These are phyloP conservation scores for Rhizopus delemar DNA, from an alignment of 371 early-diverging fungal genomes.

Conservation along the genomic window DNA sequence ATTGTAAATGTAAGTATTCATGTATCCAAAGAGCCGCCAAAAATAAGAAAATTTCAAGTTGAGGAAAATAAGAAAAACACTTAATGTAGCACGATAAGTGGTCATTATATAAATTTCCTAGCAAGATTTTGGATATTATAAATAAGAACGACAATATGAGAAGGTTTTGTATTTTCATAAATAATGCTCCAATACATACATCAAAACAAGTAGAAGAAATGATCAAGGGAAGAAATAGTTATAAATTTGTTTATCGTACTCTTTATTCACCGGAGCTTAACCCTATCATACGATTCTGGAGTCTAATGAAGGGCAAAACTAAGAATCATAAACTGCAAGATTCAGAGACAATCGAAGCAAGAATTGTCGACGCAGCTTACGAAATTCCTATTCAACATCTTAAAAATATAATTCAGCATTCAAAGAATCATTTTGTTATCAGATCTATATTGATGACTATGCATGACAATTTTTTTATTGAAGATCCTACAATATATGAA, in stretches of 20 bases:
- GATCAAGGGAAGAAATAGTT: conserved; percentile 12
- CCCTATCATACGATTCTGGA: conserved; percentile 11
- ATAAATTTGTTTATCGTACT: conserved; percentile 15
- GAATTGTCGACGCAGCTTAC: conserved; percentile 7
- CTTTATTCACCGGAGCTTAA: conserved; percentile 19
- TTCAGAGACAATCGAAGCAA: conserved; percentile 12
- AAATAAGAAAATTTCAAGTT: conserved; percentile 3
- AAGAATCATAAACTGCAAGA: conserved; percentile 2
- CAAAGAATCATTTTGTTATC: conserved; percentile 12
- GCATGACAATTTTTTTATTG: too few species aligned
- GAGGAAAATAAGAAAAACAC: conserved; percentile 8
- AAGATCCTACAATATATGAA: too few species aligned
- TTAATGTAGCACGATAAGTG: conserved; percentile 11
- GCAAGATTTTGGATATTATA: conserved; percentile 16
- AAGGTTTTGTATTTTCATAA: conserved; percentile 13
- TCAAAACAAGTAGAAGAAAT: conserved; percentile 6
- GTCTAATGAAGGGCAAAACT: conserved; percentile 12
- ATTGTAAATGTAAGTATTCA: conserved; percentile 9
- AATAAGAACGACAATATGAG: conserved; percentile 15
- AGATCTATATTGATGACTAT: background rate
- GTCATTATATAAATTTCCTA: conserved; percentile 14
- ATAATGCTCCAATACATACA: conserved; percentile 13
- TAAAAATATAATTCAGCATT: conserved; percentile 15
- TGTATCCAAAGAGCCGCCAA: conserved; percentile 4
- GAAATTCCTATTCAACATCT: conserved; percentile 16